Evolutionary conservation across 805 yeast species (phyloP), one percentile per base, ranked within the genome.

Genomic region (Saturnispora bothae): DNA sequence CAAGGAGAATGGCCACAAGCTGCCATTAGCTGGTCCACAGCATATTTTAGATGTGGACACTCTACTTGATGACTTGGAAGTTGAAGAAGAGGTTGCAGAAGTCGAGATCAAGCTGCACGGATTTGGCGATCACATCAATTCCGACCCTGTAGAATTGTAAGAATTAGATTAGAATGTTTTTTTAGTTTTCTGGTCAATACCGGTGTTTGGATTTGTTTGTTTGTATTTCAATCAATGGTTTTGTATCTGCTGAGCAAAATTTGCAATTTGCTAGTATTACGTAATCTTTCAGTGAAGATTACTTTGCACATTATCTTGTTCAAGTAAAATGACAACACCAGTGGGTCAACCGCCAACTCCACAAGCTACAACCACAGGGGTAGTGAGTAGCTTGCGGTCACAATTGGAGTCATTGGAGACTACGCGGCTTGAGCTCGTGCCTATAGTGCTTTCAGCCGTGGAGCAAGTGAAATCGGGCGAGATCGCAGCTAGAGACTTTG

Each of bases 401-500:
- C 29, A n/a, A 33, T 23, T 4, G 18, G 37, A 31, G 23, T 33
- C 25, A 4, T 48, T 56, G 22, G 65, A 62, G 26, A 43, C 61
- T 30, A 55, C 50, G 32, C 45, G 50, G 12, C 48, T 61, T 29
- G 69, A 66, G 29, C 43, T 66, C 14, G 42, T 66, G 2, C 69
- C 71, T 2, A 33, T 65, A 23, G 48, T 66, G 5, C 42, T 66
- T 40, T 70, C 65, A 32, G 47, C 63, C 16, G 50, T 66, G 5
- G 69, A 65, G 34, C 60, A 54, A 33, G 56, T 66, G 9, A 59
- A 62, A 32, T 44, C 52, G 2, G 70, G 69, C 0, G 55, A 58
- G 37, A 47, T 65, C 1, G 42, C 63, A n/a, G 66, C 69, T 0
- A 63, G 64, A 37, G 71, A 66, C 35, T 60, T 63, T 28, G 66